phyloP scores from a whole-genome alignment of 176 grass and related monocot genomes.

The Carex pumila region DNA sequence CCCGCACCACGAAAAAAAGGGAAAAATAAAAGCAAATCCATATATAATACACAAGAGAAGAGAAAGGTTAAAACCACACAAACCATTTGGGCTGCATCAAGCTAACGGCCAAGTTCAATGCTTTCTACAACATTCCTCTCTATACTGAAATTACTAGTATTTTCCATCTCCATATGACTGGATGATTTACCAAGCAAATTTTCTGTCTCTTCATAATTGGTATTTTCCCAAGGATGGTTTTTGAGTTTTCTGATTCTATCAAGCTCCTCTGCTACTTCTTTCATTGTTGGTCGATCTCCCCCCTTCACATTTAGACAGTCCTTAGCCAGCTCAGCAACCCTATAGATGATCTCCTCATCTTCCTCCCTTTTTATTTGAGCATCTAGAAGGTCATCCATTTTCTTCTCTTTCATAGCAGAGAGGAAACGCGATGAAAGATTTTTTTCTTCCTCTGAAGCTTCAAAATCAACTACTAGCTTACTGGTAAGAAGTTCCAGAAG shows the following conservation, averaged over 20 bases:
- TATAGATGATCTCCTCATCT: background rate
- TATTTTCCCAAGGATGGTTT: constrained; percentile 15
- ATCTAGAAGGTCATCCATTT: background rate
- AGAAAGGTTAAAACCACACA: too few relatives aligned
- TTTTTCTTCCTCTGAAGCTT: background rate
- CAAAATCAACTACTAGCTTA: background rate
- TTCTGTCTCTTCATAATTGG: constrained; percentile 20
- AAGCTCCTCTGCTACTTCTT: constrained; percentile 26
- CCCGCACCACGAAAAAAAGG: too few relatives aligned
- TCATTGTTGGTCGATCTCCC: constrained; percentile 23
- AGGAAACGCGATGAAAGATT: background rate
- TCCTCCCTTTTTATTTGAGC: constrained; percentile 5
- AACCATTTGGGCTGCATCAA: background rate
- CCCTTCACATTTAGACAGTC: constrained; percentile 25
- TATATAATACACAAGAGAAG: too few relatives aligned
- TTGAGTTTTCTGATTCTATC: constrained; percentile 21
- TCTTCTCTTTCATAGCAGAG: background rate
- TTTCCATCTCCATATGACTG: constrained; percentile 1
- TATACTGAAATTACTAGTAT: background rate
- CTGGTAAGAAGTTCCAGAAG: constrained; percentile 22
- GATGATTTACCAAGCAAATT: constrained; percentile 21
- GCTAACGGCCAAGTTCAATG: constrained; percentile 13
- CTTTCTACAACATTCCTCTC: background rate
- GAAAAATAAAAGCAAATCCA: too few relatives aligned
- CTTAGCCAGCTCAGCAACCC: constrained; percentile 1